These are phyloP conservation scores for Thermomyces lanuginosus DNA, from an alignment of 2,329 filamentous ascomycete species.

Conservation along the genomic window DNA sequence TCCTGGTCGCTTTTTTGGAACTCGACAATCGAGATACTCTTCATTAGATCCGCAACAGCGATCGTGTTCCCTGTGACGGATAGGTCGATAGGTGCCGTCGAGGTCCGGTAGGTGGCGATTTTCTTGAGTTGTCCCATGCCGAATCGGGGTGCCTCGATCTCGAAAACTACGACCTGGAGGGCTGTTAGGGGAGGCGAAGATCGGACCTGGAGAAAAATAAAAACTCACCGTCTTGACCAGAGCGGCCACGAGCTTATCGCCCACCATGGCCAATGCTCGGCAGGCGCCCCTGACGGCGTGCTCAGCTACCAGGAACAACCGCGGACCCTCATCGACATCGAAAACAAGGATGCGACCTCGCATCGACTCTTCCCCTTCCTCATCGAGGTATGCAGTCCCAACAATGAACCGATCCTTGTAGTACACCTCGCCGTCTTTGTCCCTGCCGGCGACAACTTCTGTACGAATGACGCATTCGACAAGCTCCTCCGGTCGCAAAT, in stretches of 20 bases:
- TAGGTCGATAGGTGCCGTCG: slow-evolving; percentile 70
- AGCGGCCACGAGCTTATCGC: slow-evolving; percentile 65
- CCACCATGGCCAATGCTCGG: slow-evolving; percentile 57
- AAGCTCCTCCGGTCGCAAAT: slow-evolving; percentile 52
- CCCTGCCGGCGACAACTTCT: slow-evolving; percentile 47
- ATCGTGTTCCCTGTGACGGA: slow-evolving; percentile 59
- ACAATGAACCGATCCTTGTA: slow-evolving; percentile 65
- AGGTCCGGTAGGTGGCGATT: slow-evolving; percentile 59
- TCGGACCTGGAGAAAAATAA: not conserved
- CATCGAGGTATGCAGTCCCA: slow-evolving; percentile 62
- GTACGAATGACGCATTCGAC: slow-evolving; percentile 72
- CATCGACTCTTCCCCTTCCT: slow-evolving; percentile 40
- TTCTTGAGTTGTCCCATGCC: slow-evolving; percentile 43
- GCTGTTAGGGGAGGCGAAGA: slow-evolving; percentile 7
- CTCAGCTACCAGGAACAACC: slow-evolving; percentile 54
- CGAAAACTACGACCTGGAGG: slow-evolving; percentile 41
- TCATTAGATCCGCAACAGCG: slow-evolving; percentile 83
- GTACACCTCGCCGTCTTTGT: slow-evolving; percentile 35
- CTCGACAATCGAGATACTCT: slow-evolving; percentile 66
- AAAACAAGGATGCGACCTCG: slow-evolving; percentile 70
- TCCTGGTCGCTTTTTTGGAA: slow-evolving; percentile 30
- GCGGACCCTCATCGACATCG: slow-evolving; percentile 55
- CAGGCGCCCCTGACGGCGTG: slow-evolving; percentile 63
- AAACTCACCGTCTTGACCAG: slow-evolving; percentile 65
- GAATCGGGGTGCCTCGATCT: slow-evolving; percentile 25